Evolutionary conservation across 2,329 filamentous ascomycete species (phyloP), one percentile per base, ranked within the genome.

Genomic region (Lecanicillium sp.): DNA sequence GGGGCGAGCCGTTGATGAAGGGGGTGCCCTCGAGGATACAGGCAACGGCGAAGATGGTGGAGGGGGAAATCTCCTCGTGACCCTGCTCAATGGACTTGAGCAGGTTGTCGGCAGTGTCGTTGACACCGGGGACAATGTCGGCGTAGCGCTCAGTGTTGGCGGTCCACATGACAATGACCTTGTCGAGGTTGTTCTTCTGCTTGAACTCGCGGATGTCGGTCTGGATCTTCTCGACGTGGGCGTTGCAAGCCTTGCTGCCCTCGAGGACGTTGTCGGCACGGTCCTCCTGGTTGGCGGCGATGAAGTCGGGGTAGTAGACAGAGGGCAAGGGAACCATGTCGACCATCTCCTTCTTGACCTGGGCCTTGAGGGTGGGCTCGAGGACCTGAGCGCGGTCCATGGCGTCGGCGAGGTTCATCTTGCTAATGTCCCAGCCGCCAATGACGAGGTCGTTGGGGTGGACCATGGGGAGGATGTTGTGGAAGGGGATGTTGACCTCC

Each of bases 251-350:
- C 74, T 93, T 94, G 68, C 75, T 79, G 44, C 93, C 93, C 54
- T 86, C 73, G 41, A 97, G 68, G 54, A 95, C 62, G 62, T 98
- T 97, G 72, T 98, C 90, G 56, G 91, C 93, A 62, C 93, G 87
- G 63, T 90, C 90, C 68, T 93, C 90, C 73, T 98, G 93, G 75
- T 98, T 98, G 65, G 93, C 87, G 56, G 93, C 93, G 63, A 98
- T 98, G 76, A 98, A 98, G 71, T 97, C 93, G 1, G 93, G 93
- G 69, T 98, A 98, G 80, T 98, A 98, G 71, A 97, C 86, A 69
- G 87, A 91, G 20, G 90, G 91, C 54, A 97, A 80, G 24, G 93
- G 93, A 59, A 84, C 83, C 83, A 97, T 87, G 59, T 76, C 74
- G 52, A 83, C 74, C 90, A 97, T 91, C 73, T 97, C 88, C 78